Percentiles rank a stretch among this genome's conserved stretches.
These are phyloP conservation scores for Pontederia crassipes DNA, from an alignment of 176 grass and related monocot genomes.

Conservation along the genomic window DNA sequence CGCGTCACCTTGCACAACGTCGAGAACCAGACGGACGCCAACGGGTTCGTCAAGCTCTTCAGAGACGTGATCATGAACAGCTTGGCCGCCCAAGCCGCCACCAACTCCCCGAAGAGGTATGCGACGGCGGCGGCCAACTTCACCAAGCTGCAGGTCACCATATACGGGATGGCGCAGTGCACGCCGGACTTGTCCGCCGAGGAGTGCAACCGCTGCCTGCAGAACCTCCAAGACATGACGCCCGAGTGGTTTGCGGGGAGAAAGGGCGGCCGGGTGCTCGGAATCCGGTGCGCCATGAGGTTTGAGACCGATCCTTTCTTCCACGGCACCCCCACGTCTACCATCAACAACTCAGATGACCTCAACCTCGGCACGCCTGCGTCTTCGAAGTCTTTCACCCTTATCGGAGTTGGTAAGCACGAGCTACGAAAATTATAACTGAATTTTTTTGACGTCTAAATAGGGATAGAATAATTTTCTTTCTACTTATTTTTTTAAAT, in stretches of 20 bases:
- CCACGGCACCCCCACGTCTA: slow-evolving; percentile 8
- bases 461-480: too few species aligned
- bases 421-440: too few species aligned
- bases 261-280: slow-evolving; percentile 30
- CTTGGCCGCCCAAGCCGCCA: slow-evolving; percentile 35
- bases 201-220: background rate
- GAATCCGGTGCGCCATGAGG: slow-evolving; percentile 37
- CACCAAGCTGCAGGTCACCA: slow-evolving; percentile 22
- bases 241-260: slow-evolving; percentile 23
- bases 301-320: slow-evolving; percentile 42
- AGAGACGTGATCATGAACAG: slow-evolving; percentile 11
- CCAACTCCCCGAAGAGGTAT: slow-evolving; percentile 21
- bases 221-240: slow-evolving; percentile 14
- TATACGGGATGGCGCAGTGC: background rate
- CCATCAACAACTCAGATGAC: too few species aligned
- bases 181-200: background rate
- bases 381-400: too few species aligned
- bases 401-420: too few species aligned
- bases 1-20: slow-evolving; percentile 17
- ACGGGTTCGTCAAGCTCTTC: slow-evolving; percentile 23
- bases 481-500: too few species aligned
- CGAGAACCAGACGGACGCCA: slow-evolving; percentile 30
- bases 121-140: slow-evolving; percentile 35
- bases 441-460: too few species aligned
- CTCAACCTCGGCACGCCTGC: too few species aligned